Evolutionary conservation across 306 rosid genomes (phyloP).

Genomic region (Medicago ruthenica): DNA sequence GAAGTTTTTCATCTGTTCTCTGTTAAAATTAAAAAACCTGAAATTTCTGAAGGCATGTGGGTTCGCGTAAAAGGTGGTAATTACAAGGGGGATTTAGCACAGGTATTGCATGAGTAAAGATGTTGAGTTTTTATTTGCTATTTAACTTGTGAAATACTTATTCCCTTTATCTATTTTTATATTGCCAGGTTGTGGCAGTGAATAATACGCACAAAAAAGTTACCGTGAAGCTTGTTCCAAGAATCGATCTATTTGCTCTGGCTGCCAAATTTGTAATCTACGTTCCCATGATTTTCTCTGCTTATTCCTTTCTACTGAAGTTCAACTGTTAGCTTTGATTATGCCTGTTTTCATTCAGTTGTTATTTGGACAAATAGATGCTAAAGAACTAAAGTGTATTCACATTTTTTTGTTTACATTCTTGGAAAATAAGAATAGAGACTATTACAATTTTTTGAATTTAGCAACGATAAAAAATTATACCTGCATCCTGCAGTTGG

Average conservation of each 20-base stretch:
- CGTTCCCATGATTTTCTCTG: too few relatives aligned
- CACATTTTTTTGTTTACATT: background rate
- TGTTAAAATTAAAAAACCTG: constrained; percentile 55
- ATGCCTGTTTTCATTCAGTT: too few relatives aligned
- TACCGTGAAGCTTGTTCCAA: too few relatives aligned
- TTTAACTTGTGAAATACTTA: constrained; percentile 28
- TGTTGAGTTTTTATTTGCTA: constrained; percentile 24
- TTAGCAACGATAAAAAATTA: constrained; percentile 10
- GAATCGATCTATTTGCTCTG: too few relatives aligned
- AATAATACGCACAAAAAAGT: too few relatives aligned
- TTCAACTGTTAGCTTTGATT: too few relatives aligned
- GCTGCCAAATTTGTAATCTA: too few relatives aligned
- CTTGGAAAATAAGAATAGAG: constrained; percentile 10
- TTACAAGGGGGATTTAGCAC: constrained; percentile 95
- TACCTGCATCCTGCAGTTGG: background rate
- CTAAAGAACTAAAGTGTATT: too few relatives aligned
- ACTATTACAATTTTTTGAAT: constrained; percentile 4
- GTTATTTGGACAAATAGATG: too few relatives aligned
- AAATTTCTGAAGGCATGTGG: constrained; percentile 78
- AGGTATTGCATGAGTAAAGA: constrained; percentile 58
- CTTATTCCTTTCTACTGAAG: too few relatives aligned
- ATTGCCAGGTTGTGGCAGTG: too few relatives aligned
- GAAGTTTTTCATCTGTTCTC: constrained; percentile 73
- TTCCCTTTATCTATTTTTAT: too few relatives aligned
- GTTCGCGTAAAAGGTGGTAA: constrained; percentile 87